Evolutionary conservation across 805 yeast genomes (phyloP), one percentile per base, ranked within the genome.

Genomic region (Lipomyces spencermartinsiae): DNA sequence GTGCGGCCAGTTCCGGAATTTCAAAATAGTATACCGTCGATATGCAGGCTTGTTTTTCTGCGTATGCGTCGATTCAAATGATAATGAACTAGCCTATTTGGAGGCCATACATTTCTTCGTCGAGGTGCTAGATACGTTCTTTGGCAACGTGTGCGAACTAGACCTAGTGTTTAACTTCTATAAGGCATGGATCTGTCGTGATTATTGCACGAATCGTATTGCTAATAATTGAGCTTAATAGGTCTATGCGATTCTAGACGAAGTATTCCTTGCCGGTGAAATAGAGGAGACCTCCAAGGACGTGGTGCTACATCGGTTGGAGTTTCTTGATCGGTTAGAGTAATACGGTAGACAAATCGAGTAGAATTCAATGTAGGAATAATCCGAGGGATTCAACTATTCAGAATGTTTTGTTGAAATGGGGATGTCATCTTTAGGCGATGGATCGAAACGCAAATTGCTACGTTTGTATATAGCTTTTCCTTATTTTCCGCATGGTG

Each of bases 31-130:
- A 0, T 93, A 93, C 77, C 82, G 97, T 71, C 81, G 98, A 66
- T 94, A 94, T 76, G 98, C 97, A 2, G 98, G 98, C 6, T 80
- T 94, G 12, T 94, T 88, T 78, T 93, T 95, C 77, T 87, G 93
- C n/a, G 84, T 90, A 68, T 90, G 96, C 62, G 86, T 93, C 8
- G 97, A 91, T 73, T 76, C 84, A n/a, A 79, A 80, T 10, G 98
- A 93, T 76, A 92, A 91, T 75, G 98, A 93, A 75, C 84, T 95
- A 67, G 86, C 88, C 63, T 91, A 90, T 74, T 80, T 95, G 62
- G 97, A 95, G 69, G 87, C 91, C 34, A 87, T 94, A 51, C 98
- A 94, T 76, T 81, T 93, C 63, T 86, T 94, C 70, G 98, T 94
- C 22, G 97, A 95, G 79, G 87, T 92, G 8, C 80, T 94, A 64